Percentiles rank a stretch among this genome's conserved stretches.
Conservation (phyloP, 2,329 filamentous ascomycete species). For the Rosellinia necatrix region DNA sequence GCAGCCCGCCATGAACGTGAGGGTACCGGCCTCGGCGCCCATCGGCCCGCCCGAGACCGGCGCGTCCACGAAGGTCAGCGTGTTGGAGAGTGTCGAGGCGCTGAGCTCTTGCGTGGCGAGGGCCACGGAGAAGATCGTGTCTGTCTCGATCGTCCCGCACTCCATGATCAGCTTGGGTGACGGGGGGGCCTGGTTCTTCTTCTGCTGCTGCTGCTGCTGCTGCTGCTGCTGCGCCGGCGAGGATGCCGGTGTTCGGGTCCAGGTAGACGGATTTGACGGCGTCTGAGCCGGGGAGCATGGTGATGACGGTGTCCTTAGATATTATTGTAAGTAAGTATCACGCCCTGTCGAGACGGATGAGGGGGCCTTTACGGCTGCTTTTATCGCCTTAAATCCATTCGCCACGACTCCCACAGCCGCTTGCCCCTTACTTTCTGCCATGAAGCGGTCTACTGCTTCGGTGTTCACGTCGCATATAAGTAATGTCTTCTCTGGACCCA, state of each 20-base stretch:
- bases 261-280: conserved; percentile 46
- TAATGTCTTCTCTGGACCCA: conserved; percentile 34
- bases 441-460: conserved; percentile 44
- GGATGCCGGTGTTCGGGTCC: conserved; percentile 39
- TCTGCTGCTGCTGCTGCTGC: conserved; percentile 24
- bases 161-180: conserved; percentile 38
- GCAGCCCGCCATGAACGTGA: conserved; percentile 46
- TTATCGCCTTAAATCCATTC: conserved; percentile 45
- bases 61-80: conserved; percentile 43
- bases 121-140: conserved; percentile 56
- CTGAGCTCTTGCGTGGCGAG: conserved; percentile 54
- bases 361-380: conserved; percentile 39
- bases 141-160: conserved; percentile 41
- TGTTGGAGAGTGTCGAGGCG: conserved; percentile 8
- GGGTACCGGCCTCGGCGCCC: conserved; percentile 41
- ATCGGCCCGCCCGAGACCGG: conserved; percentile 45
- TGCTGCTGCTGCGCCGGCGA: conserved; percentile 37
- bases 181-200: background rate
- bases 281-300: conserved; percentile 46
- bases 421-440: conserved; percentile 41
- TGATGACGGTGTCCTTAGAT: conserved; percentile 44
- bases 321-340: background rate
- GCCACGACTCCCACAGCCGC: conserved; percentile 43
- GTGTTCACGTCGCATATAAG: conserved; percentile 44
- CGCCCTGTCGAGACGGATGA: background rate